A percentile compares a stretch with the other conserved stretches of the same genome.
phyloP scores from a whole-genome alignment of 768 basidiomycete genomes.

The Kondoa malvinella region DNA sequence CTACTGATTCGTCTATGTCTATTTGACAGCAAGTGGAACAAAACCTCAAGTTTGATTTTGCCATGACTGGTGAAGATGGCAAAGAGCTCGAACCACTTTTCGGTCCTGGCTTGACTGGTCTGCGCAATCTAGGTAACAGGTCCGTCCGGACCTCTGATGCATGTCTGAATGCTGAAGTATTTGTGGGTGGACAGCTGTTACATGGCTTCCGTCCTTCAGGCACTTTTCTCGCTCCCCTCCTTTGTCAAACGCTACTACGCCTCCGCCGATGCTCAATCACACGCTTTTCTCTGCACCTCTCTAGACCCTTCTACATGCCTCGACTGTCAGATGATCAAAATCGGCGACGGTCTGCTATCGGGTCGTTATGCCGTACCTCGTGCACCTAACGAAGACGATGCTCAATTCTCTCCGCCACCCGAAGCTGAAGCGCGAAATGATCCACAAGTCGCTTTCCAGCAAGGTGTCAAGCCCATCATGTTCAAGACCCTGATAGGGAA shows the following conservation, averaged over 20 bases:
- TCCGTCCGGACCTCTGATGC: slow-evolving; percentile 23
- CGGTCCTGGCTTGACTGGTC: slow-evolving; percentile 73
- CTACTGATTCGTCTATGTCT: not conserved
- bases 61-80: slow-evolving; percentile 68
- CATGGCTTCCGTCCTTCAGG: slow-evolving; percentile 85
- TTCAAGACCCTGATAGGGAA: slow-evolving; percentile 84
- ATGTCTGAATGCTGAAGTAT: not conserved
- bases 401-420: not conserved
- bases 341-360: slow-evolving; percentile 79
- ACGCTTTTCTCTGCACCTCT: slow-evolving; percentile 48
- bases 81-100: slow-evolving; percentile 72
- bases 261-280: slow-evolving; percentile 33
- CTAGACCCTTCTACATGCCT: slow-evolving; percentile 62
- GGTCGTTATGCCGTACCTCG: slow-evolving; percentile 68
- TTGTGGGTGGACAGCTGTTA: slow-evolving; percentile 53
- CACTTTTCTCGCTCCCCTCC: slow-evolving; percentile 57
- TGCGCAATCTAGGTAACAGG: slow-evolving; percentile 87
- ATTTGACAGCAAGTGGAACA: slow-evolving; percentile 72
- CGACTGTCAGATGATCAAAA: slow-evolving; percentile 87
- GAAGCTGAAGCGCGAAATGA: slow-evolving; percentile 6
- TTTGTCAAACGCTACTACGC: slow-evolving; percentile 59
- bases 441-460: slow-evolving; percentile 45
- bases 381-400: slow-evolving; percentile 9
- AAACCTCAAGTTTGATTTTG: slow-evolving; percentile 86
- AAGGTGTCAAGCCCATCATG: slow-evolving; percentile 58